phyloP scores from a whole-genome alignment of 352 stramenopile species.

The Phytophthora rubi region DNA sequence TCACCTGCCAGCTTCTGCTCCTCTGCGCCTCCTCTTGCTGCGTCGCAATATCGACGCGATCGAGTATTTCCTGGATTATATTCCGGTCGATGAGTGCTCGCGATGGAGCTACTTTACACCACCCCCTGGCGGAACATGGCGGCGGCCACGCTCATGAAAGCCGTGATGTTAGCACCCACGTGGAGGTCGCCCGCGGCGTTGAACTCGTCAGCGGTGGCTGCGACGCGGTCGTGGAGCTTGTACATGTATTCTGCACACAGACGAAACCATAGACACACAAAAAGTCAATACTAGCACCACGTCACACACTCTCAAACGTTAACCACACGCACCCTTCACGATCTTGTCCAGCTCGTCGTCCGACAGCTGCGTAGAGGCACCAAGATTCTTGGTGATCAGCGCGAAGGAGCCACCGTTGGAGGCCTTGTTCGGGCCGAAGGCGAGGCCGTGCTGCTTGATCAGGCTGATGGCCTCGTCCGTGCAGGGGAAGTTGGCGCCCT shows the following conservation, averaged over 20 bases:
- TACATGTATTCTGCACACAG: constrained; percentile 78
- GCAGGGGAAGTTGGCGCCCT: constrained; percentile 87
- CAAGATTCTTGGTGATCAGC: constrained; percentile 67
- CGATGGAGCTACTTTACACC: constrained; percentile 77
- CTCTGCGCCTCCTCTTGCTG: constrained; percentile 12
- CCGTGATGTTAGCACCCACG: constrained; percentile 95
- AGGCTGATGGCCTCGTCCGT: constrained; percentile 79
- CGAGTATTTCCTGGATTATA: constrained; percentile 13
- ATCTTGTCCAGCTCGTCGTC: constrained; percentile 73
- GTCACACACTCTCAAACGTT: neutral
- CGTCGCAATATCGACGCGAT: constrained; percentile 9
- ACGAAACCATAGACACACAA: constrained; percentile 2
- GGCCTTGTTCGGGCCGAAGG: constrained; percentile 89
- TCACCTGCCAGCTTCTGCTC: constrained; percentile 12
- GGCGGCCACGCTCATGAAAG: constrained; percentile 97
- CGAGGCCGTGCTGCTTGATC: constrained; percentile 84
- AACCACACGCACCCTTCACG: constrained; percentile 57
- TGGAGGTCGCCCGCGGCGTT: constrained; percentile 81
- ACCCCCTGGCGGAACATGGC: constrained; percentile 97
- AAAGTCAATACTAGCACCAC: neutral
- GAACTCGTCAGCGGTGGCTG: constrained; percentile 75
- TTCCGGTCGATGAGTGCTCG: constrained; percentile 4
- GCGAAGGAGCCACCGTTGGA: constrained; percentile 83
- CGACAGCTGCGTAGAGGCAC: constrained; percentile 55
- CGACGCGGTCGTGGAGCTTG: constrained; percentile 72